A percentile compares a stretch with the other conserved stretches of the same genome.
Conservation (phyloP, 768 basidiomycete species). For the Tricholomella constricta region DNA sequence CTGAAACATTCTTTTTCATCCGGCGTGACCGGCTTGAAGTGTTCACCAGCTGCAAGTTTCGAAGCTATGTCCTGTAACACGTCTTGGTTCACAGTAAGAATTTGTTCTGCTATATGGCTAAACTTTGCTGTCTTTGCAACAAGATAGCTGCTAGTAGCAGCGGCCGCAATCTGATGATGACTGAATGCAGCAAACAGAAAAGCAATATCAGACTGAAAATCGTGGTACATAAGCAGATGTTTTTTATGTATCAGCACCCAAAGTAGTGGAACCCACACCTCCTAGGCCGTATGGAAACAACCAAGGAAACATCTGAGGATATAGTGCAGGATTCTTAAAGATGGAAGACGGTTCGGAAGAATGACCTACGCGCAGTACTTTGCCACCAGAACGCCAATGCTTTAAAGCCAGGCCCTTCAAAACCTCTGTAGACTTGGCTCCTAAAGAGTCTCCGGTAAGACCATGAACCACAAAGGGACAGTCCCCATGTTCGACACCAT, state of each 20-base stretch:
- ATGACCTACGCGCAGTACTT: conserved; percentile 30
- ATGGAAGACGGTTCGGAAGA: conserved; percentile 20
- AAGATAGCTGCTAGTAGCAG: too few species aligned
- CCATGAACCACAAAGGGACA: conserved; percentile 43
- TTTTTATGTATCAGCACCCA: conserved; percentile 20
- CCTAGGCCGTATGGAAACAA: too few species aligned
- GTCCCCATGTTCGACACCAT: conserved; percentile 27
- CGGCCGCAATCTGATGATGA: too few species aligned
- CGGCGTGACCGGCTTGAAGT: conserved; percentile 23
- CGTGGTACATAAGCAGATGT: conserved; percentile 36
- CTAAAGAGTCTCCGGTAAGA: conserved; percentile 27
- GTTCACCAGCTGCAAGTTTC: conserved; percentile 24
- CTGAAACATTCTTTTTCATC: conserved; percentile 36
- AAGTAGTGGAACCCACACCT: conserved; percentile 11
- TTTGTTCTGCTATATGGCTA: conserved; percentile 21
- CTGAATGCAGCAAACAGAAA: too few species aligned
- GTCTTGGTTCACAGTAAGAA: conserved; percentile 23
- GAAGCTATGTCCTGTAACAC: conserved; percentile 22
- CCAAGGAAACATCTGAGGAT: conserved; percentile 41
- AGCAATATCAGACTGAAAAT: conserved; percentile 37
- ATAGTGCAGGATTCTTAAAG: conserved; percentile 35
- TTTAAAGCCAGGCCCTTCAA: conserved; percentile 26
- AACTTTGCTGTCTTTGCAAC: too few species aligned
- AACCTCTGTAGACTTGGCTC: conserved; percentile 15
- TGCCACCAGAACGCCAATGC: conserved; percentile 24